These are phyloP conservation scores for Cupressus sempervirens DNA, from an alignment of 75 land plant genomes.

Conservation along the genomic window DNA sequence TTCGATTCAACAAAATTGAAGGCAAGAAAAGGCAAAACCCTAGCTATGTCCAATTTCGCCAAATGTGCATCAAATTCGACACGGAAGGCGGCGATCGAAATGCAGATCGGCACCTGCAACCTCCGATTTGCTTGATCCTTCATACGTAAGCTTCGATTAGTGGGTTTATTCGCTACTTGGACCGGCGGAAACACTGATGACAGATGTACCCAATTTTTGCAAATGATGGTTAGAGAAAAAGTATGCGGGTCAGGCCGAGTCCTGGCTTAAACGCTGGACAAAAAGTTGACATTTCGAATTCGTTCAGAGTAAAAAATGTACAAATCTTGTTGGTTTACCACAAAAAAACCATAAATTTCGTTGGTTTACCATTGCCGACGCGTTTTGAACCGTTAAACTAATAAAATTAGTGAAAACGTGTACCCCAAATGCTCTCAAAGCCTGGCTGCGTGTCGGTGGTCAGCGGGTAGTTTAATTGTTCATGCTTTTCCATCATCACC, in stretches of 20 bases:
- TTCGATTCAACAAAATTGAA: neutral
- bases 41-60: neutral
- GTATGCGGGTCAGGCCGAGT: neutral
- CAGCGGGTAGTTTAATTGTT: no score
- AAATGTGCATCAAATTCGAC: neutral
- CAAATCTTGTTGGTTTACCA: no score
- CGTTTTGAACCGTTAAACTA: neutral
- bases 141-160: neutral
- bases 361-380: neutral
- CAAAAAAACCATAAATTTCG: neutral
- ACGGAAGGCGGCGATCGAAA: neutral
- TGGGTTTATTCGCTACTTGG: neutral
- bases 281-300: neutral
- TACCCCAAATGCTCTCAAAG: no score
- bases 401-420: no score
- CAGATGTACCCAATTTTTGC: neutral
- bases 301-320: neutral
- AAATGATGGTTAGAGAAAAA: neutral
- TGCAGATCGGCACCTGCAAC: neutral
- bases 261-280: neutral
- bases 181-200: neutral
- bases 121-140: neutral
- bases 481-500: no score
- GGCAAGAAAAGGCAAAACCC: neutral
- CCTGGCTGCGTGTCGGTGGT: no score